Evolutionary conservation across 345 rosid genomes (phyloP).

Genomic region (Bruguiera gymnorhiza): DNA sequence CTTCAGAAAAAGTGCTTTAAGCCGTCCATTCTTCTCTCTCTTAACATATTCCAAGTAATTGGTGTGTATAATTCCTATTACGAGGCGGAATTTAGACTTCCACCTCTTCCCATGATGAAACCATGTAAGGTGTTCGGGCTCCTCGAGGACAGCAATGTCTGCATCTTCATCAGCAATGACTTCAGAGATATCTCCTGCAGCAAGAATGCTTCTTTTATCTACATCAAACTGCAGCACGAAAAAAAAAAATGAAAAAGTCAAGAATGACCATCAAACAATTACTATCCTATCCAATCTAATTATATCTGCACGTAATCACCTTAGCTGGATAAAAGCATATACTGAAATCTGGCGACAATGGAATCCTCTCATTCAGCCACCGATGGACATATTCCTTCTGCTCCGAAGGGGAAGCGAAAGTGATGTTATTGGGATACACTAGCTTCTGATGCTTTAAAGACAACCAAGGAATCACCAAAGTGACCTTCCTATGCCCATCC

Average conservation of each 20-base stretch:
- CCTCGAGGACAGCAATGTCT: slow-evolving; percentile 88
- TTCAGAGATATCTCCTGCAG: slow-evolving; percentile 80
- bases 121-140: slow-evolving; percentile 99
- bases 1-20: slow-evolving; percentile 66
- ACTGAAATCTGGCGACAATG: slow-evolving; percentile 44
- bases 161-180: slow-evolving; percentile 74
- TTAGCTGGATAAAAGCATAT: slow-evolving; percentile 79
- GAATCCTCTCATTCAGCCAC: slow-evolving; percentile 78
- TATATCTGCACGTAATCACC: slow-evolving; percentile 37
- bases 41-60: slow-evolving; percentile 88
- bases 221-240: slow-evolving; percentile 55
- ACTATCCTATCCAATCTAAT: background rate
- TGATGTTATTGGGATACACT: slow-evolving; percentile 61
- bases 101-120: slow-evolving; percentile 96
- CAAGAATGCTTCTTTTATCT: slow-evolving; percentile 87
- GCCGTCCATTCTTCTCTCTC: slow-evolving; percentile 73
- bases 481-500: slow-evolving; percentile 54
- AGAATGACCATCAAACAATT: slow-evolving; percentile 3
- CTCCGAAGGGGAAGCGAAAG: slow-evolving; percentile 60
- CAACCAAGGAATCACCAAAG: slow-evolving; percentile 95
- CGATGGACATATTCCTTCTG: slow-evolving; percentile 64
- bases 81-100: slow-evolving; percentile 75
- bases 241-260: background rate
- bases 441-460: slow-evolving; percentile 63
- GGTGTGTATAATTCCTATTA: slow-evolving; percentile 80